Evolutionary conservation across 805 yeast genomes (phyloP).

Genomic region (Teunomyces atbi): DNA sequence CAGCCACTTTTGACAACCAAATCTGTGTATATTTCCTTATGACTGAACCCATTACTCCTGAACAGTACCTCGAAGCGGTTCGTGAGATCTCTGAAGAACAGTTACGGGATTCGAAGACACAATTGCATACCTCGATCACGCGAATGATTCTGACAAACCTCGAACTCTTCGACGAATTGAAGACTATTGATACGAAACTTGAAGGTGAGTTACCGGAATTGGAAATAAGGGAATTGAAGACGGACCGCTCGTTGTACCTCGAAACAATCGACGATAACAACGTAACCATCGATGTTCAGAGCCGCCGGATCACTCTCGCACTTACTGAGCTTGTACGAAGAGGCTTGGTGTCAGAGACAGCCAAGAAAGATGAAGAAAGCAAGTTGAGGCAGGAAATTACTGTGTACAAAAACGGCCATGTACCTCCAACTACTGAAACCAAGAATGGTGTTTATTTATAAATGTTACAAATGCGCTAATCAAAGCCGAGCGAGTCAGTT

Average conservation of each 20-base stretch:
- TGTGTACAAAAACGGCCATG: background rate
- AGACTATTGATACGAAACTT: background rate
- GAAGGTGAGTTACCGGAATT: background rate
- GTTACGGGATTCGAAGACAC: background rate
- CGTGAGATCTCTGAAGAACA: background rate
- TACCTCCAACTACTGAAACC: background rate
- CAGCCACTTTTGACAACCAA: background rate
- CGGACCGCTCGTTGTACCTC: background rate
- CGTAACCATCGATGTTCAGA: background rate
- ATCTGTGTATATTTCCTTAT: background rate
- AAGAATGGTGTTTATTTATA: background rate
- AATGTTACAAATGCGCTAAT: background rate
- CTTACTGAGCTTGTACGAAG: slow-evolving; percentile 1
- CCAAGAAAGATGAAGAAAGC: background rate
- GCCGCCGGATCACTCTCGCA: background rate
- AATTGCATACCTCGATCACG: slow-evolving; percentile 1
- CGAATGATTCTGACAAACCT: slow-evolving; percentile 2
- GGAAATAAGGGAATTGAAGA: background rate
- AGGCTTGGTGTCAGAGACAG: background rate
- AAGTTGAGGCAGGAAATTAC: background rate
- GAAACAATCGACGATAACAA: background rate
- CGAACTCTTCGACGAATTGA: background rate
- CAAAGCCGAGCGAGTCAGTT: background rate
- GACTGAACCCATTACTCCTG: background rate
- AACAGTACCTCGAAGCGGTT: background rate